Evolutionary conservation across 805 yeast genomes (phyloP).

Genomic region (Zygoascus bituminiphila): DNA sequence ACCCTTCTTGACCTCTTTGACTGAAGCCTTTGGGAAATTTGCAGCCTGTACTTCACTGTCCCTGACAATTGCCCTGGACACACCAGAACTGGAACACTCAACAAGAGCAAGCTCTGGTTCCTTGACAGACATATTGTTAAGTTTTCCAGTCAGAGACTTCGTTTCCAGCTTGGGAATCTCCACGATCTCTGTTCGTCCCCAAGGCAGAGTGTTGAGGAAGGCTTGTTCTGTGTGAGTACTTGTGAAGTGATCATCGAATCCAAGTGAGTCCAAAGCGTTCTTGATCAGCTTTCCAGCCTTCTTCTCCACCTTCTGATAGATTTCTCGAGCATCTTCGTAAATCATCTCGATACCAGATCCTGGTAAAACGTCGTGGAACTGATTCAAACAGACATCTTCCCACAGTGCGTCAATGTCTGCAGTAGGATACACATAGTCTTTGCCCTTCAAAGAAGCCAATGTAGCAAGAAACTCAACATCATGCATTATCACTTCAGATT

Average conservation of each 20-base stretch:
- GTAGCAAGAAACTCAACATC: constrained; percentile 83
- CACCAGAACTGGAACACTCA: background rate
- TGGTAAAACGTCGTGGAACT: constrained; percentile 94
- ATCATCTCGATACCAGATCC: constrained; percentile 94
- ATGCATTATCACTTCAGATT: constrained; percentile 65
- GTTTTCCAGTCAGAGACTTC: background rate
- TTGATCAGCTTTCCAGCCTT: constrained; percentile 45
- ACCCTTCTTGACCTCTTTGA: constrained; percentile 35
- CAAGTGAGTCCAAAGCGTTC: constrained; percentile 42
- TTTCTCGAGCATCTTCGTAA: constrained; percentile 80
- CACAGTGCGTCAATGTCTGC: constrained; percentile 61
- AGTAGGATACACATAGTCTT: constrained; percentile 61
- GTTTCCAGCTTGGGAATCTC: constrained; percentile 24
- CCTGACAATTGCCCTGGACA: background rate
- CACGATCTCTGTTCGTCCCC: constrained; percentile 48
- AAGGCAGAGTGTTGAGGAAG: constrained; percentile 51
- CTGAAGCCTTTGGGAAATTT: constrained; percentile 32
- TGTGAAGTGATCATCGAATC: constrained; percentile 15
- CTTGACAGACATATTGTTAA: background rate
- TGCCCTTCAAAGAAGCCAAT: constrained; percentile 50
- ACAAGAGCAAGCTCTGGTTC: background rate
- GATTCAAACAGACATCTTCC: constrained; percentile 85
- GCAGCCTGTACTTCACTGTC: background rate
- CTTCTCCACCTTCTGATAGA: constrained; percentile 51
- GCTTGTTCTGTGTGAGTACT: background rate